Base-by-base conservation (phyloP, 2,329 filamentous ascomycete species). In the Diaporthe batatas region DNA sequence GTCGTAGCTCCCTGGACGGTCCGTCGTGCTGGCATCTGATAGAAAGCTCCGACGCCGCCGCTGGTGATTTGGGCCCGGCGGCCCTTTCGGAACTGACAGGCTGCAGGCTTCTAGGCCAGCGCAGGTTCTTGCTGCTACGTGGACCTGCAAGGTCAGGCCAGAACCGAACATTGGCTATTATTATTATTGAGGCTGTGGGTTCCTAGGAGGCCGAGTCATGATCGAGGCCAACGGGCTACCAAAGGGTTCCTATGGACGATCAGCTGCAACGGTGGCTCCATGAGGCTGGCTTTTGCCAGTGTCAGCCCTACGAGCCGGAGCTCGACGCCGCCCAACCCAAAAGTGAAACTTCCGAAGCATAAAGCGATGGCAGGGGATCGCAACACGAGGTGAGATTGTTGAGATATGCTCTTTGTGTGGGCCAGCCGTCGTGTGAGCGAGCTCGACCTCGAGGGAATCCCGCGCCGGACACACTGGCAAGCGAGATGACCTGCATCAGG, bases 281-380 rank as follows among this genome's bases (percentile, higher is more conserved):
- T 36, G 57, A 53, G 58, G 68, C 68, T 47, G 58, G 68, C 68
- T 47, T 54, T 18, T 39, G 58, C 70, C 21, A 68, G 39, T 32
- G 29, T 73, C 68, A 73, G 72, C 72, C 72, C 69, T 72, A 72
- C 32, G 55, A 53, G n/a, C 68, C 54, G 59, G 53, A 44, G 42
- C 55, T 62, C 49, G 68, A 58, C 54, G 54, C 53, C 68, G 42
- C 49, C 55, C 47, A 44, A 54, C 42, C 58, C 49, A 67, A 55
- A 55, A 25, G 36, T 62, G 47, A 49, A 59, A 44, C 55, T 51
- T 39, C 44, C 62, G 53, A 57, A 68, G 34, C 18, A 44, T 32
- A 47, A 47, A 29, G 16, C 11, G 39, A 62, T 51, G 36, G 34
- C n/a, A 53, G 42, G 54, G 47, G 39, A 42, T 32, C 39, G 51